A percentile compares a stretch with the other conserved stretches of the same genome.
Conservation (phyloP, 257 asterid species). For the Solanum rostratum region DNA sequence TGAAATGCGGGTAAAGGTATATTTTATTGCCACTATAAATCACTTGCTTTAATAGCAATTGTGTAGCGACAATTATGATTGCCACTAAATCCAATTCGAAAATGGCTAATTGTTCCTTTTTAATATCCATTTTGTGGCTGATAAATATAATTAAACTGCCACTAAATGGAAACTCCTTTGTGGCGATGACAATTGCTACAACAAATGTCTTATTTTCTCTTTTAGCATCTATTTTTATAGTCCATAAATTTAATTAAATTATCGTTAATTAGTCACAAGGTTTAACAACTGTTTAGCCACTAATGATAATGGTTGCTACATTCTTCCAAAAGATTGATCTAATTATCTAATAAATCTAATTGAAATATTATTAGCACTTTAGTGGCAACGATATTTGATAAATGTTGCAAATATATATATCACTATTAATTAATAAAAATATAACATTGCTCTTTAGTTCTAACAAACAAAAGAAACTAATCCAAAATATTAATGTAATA, state of each 20-base stretch:
- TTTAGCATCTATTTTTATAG: no score
- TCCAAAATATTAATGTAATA: background rate
- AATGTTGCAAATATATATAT: background rate
- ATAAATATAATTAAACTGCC: background rate
- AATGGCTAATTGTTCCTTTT: background rate
- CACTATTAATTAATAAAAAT: background rate
- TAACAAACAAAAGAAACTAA: background rate
- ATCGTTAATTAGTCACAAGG: no score
- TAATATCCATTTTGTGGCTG: background rate
- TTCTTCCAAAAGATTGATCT: background rate
- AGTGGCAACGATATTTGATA: background rate
- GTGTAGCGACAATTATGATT: background rate
- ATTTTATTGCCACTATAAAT: background rate
- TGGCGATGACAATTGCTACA: background rate
- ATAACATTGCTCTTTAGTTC: background rate
- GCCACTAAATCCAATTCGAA: background rate
- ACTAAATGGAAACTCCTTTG: background rate
- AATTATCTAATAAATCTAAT: no score
- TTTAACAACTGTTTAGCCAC: background rate
- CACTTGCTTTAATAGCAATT: background rate
- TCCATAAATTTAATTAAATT: no score
- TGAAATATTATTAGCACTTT: no score
- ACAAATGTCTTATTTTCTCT: background rate
- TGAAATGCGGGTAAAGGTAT: background rate
- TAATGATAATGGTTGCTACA: no score